phyloP scores from a whole-genome alignment of 768 basidiomycete species.

The Boletus sp. region DNA sequence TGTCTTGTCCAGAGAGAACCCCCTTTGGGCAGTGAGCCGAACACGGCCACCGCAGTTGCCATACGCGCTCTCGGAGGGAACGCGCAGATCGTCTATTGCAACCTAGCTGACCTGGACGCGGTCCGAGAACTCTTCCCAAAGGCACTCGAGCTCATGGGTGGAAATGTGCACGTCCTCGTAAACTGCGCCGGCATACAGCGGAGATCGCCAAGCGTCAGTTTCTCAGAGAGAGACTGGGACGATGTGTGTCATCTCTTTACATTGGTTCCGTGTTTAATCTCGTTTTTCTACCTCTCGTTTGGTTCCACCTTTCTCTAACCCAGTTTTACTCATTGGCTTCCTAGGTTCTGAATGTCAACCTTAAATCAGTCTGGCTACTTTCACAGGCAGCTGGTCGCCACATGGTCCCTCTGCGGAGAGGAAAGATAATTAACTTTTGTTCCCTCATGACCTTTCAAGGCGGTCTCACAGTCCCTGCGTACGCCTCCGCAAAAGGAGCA shows the following conservation, averaged over 20 bases:
- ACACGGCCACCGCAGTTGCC: slow-evolving; percentile 34
- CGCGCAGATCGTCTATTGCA: slow-evolving; percentile 49
- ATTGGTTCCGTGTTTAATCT: slow-evolving; percentile 10
- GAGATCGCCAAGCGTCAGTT: slow-evolving; percentile 58
- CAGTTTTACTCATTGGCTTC: slow-evolving; percentile 9
- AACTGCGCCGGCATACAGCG: slow-evolving; percentile 68
- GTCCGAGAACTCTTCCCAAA: slow-evolving; percentile 48
- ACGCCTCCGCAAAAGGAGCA: slow-evolving; percentile 89
- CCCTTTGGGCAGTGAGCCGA: slow-evolving; percentile 32
- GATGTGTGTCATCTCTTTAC: slow-evolving; percentile 50
- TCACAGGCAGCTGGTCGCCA: slow-evolving; percentile 84
- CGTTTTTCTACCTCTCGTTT: slow-evolving; percentile 3
- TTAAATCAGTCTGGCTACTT: slow-evolving; percentile 83
- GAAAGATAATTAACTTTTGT: slow-evolving; percentile 72
- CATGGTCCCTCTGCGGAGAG: slow-evolving; percentile 72
- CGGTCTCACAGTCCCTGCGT: slow-evolving; percentile 78
- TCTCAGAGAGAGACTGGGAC: slow-evolving; percentile 67
- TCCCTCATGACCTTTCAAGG: slow-evolving; percentile 51
- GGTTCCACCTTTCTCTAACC: slow-evolving; percentile 5
- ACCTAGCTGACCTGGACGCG: slow-evolving; percentile 48
- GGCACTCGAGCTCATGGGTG: slow-evolving; percentile 49
- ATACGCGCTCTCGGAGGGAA: slow-evolving; percentile 36
- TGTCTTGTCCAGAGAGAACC: slow-evolving; percentile 47
- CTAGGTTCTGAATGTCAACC: slow-evolving; percentile 82
- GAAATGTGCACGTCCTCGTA: slow-evolving; percentile 58